Evolutionary conservation across 345 rosid species (phyloP).

Genomic region (Lepidium africanum): DNA sequence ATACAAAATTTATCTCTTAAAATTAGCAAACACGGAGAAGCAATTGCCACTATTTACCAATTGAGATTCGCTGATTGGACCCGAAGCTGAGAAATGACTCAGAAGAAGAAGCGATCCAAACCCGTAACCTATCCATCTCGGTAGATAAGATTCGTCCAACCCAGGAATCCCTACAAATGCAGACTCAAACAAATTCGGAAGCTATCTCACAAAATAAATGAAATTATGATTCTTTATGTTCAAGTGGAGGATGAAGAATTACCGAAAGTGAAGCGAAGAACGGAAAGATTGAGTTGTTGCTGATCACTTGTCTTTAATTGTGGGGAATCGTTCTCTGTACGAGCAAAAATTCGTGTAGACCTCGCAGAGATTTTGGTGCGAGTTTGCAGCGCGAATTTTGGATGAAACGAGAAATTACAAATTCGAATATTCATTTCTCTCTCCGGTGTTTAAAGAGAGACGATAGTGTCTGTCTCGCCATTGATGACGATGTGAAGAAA

Average conservation of each 20-base stretch:
- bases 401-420: background rate
- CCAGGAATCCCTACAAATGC: conserved; percentile 65
- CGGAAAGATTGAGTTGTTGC: conserved; percentile 71
- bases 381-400: conserved; percentile 2
- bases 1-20: background rate
- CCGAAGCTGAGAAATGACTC: conserved; percentile 27
- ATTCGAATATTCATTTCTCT: conserved; percentile 25
- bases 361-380: conserved; percentile 23
- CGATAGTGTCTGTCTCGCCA: background rate
- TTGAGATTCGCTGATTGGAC: conserved; percentile 21
- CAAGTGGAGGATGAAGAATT: background rate
- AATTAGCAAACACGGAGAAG: background rate
- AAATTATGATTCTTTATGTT: background rate
- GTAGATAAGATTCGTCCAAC: conserved; percentile 80
- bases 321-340: conserved; percentile 31
- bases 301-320: conserved; percentile 18
- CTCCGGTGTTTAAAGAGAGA: background rate
- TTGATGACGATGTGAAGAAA: background rate
- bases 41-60: conserved; percentile 7
- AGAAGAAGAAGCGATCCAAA: conserved; percentile 85
- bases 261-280: conserved; percentile 92
- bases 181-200: background rate
- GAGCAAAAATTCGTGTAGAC: conserved; percentile 26
- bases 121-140: conserved; percentile 90
- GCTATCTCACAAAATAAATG: background rate